phyloP scores from a whole-genome alignment of 2,329 filamentous ascomycete species.

The Aspergillus melleus region DNA sequence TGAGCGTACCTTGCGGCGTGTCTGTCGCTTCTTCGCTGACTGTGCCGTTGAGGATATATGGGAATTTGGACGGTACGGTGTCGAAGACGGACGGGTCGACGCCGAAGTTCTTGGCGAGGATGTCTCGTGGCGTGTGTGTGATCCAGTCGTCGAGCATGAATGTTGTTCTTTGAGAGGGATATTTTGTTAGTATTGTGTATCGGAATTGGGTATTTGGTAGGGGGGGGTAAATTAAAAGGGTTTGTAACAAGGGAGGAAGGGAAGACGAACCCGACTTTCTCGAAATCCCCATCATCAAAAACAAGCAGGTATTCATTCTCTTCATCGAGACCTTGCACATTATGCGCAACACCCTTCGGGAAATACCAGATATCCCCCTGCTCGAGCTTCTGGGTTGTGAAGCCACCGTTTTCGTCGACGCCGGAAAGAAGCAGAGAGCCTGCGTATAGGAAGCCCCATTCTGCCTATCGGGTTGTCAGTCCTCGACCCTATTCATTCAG shows the following conservation, averaged over 20 bases:
- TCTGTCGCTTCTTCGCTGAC: conserved; percentile 45
- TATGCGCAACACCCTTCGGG: conserved; percentile 64
- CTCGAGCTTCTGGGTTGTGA: no score
- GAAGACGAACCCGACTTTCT: conserved; percentile 55
- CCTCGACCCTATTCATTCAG: no score
- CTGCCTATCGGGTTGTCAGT: no score
- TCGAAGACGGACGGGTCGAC: conserved; percentile 61
- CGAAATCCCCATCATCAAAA: conserved; percentile 68
- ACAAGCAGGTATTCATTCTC: conserved; percentile 67
- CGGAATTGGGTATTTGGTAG: no score
- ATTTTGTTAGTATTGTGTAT: no score
- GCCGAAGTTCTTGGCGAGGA: conserved; percentile 68
- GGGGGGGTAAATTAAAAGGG: no score
- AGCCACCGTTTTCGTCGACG: no score
- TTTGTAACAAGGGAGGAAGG: not conserved
- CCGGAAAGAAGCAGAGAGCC: no score
- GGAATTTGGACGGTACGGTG: conserved; percentile 57
- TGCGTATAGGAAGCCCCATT: no score
- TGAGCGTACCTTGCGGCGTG: conserved; percentile 52
- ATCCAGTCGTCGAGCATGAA: no score
- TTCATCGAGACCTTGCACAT: conserved; percentile 61
- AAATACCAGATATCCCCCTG: conserved; percentile 68
- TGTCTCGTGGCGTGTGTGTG: conserved; percentile 59
- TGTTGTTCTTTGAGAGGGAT: no score
- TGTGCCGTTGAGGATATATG: conserved; percentile 63